These are phyloP conservation scores for Viridothelium virens DNA, from an alignment of 495 filamentous ascomycete genomes.

Conservation along the genomic window DNA sequence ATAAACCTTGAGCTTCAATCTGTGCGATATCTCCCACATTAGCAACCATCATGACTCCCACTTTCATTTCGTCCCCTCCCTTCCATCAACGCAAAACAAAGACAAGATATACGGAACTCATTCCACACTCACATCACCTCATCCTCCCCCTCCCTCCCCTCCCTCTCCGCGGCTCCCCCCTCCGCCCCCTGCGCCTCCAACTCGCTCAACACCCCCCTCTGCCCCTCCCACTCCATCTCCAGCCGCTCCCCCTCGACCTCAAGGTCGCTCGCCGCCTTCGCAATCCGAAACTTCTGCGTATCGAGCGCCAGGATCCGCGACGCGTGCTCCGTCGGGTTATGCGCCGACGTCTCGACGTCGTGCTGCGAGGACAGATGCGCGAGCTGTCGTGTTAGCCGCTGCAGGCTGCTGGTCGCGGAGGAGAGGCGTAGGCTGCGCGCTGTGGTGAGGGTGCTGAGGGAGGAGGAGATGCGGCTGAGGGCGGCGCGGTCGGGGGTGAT, in stretches of 20 bases:
- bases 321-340: constrained; percentile 56
- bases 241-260: constrained; percentile 89
- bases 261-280: constrained; percentile 76
- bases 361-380: constrained; percentile 61
- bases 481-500: constrained; percentile 77
- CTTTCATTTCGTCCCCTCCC: constrained; percentile 49
- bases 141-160: constrained; percentile 55
- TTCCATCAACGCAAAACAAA: constrained; percentile 45
- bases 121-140: constrained; percentile 35
- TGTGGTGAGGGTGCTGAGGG: constrained; percentile 66
- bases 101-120: not conserved
- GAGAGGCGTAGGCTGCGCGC: constrained; percentile 68
- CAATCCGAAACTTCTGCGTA: constrained; percentile 78
- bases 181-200: constrained; percentile 73
- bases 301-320: constrained; percentile 69
- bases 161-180: constrained; percentile 48
- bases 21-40: constrained; percentile 39
- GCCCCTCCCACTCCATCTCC: constrained; percentile 67
- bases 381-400: constrained; percentile 64
- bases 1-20: constrained; percentile 82
- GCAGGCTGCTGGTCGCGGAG: constrained; percentile 61
- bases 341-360: constrained; percentile 34
- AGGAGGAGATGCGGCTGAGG: constrained; percentile 78
- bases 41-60: not conserved
- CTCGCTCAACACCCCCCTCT: constrained; percentile 68